Evolutionary conservation across 352 stramenopile genomes (phyloP), one percentile per base, ranked within the genome.

Genomic region (Phytophthora boehmeriae): DNA sequence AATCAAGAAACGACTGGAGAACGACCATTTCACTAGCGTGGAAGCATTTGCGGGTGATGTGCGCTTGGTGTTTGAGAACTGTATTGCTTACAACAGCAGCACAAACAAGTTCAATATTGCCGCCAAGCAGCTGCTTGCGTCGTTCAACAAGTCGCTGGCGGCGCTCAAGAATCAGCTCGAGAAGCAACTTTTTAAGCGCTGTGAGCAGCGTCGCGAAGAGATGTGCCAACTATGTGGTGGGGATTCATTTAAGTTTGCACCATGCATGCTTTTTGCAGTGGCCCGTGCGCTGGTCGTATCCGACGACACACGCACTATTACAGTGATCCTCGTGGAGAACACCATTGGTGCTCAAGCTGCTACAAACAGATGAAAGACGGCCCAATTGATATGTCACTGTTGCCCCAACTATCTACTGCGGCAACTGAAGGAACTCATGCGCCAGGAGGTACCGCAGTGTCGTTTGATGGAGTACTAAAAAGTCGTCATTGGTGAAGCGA

Each of bases 1-100:
- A n/a, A 98, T 99, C 66, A 97, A 97, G 68, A 98, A 98, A 71
- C 82, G 92, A 1, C 65, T 99, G 25, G 96, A 99, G 59, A 97
- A 91, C 67, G 90, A 96, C 52, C 88, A 95, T 44, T 99, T 99
- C 82, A 90, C 86, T 66, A 95, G 86, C 10, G 88, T 95, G 16
- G 86, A 96, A 50, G 83, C 86, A 13, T 95, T 95, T 73, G 86
- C 88, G 0, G 87, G 75, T 2, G 88, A 97, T 56, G 83, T 97
- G n/a, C 89, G 87, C 0, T 74, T 96, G 22, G 88, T 95, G 17
- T 97, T 96, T 56, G 86, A 95, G 34, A 97, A 97, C 53, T 94
- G 85, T 54, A 94, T 96, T 54, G 84, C 83, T 16, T 97, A 96
- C 74, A 97, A 97, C 59, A 89, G 79, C 70, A 93, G 83, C 59